phyloP scores from a whole-genome alignment of 768 basidiomycete species.

The Podaxis sp. region DNA sequence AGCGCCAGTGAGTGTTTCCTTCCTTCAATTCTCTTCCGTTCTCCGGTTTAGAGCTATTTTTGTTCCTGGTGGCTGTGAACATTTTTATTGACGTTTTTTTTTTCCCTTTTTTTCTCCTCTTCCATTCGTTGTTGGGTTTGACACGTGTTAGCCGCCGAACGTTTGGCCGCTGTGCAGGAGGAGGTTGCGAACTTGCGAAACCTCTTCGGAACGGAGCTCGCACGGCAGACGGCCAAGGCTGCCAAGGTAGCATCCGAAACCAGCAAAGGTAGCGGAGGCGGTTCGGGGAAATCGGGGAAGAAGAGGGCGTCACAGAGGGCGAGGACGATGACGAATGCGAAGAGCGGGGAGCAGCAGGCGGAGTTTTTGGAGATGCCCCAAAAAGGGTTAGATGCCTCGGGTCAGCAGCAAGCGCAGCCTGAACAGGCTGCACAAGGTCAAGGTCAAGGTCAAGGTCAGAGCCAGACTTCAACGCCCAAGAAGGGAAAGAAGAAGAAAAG shows the following conservation, averaged over 20 bases:
- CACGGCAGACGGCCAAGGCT: constrained; percentile 63
- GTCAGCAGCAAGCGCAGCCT: constrained; percentile 6
- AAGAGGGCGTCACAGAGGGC: constrained; percentile 37
- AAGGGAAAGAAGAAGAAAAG: constrained; percentile 89
- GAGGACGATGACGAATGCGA: constrained; percentile 24
- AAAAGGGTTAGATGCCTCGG: constrained; percentile 13
- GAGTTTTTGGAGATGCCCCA: constrained; percentile 36
- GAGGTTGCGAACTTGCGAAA: constrained; percentile 65
- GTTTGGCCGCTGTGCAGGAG: constrained; percentile 63
- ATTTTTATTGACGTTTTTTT: neutral
- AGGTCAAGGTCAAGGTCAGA: neutral
- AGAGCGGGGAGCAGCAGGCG: constrained; percentile 30
- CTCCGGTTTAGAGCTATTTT: constrained; percentile 20
- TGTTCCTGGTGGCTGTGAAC: neutral
- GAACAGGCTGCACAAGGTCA: neutral
- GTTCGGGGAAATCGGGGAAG: constrained; percentile 30
- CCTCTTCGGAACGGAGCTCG: constrained; percentile 73
- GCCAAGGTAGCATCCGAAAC: constrained; percentile 47
- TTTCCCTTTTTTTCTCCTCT: constrained; percentile 17
- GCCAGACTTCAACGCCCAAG: constrained; percentile 27
- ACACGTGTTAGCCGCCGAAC: constrained; percentile 59
- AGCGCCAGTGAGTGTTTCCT: constrained; percentile 67
- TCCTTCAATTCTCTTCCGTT: constrained; percentile 11
- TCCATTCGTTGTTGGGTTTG: constrained; percentile 18
- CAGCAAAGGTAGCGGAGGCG: constrained; percentile 21